Evolutionary conservation across 768 basidiomycete species (phyloP).

Genomic region (Russula sp.): DNA sequence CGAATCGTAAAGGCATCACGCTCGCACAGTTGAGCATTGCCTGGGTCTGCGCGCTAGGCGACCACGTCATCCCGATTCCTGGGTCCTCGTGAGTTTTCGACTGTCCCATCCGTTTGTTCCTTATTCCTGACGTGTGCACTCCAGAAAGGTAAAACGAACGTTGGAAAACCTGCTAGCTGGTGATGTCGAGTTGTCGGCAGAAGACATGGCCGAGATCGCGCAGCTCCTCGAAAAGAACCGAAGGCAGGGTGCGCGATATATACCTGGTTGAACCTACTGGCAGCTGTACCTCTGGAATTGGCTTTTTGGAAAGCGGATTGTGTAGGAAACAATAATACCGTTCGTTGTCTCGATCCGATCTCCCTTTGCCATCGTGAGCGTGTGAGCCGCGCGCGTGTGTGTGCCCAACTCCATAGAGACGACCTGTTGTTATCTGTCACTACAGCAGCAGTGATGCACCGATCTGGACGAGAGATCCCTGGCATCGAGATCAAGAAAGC

Average conservation of each 20-base stretch:
- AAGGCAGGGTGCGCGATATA: slow-evolving; percentile 39
- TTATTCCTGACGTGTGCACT: background rate
- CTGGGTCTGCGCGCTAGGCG: slow-evolving; percentile 35
- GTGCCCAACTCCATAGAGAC: too few relatives aligned
- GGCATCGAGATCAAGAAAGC: too few relatives aligned
- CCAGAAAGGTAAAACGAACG: slow-evolving; percentile 36
- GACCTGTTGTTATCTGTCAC: too few relatives aligned
- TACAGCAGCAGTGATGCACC: too few relatives aligned
- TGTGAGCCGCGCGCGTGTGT: too few relatives aligned
- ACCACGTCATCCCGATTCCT: slow-evolving; percentile 42
- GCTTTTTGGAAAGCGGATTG: background rate
- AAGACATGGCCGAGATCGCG: slow-evolving; percentile 38
- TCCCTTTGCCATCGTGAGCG: too few relatives aligned
- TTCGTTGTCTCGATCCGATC: background rate
- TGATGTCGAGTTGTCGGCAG: slow-evolving; percentile 31
- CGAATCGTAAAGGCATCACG: slow-evolving; percentile 38
- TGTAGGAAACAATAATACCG: background rate
- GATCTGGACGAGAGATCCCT: too few relatives aligned
- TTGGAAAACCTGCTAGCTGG: slow-evolving; percentile 39
- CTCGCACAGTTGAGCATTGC: slow-evolving; percentile 37
- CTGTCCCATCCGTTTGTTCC: background rate
- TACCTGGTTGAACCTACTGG: slow-evolving; percentile 21
- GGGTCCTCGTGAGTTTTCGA: slow-evolving; percentile 36
- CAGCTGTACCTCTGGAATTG: slow-evolving; percentile 30
- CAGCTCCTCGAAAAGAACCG: slow-evolving; percentile 32